These are phyloP conservation scores for Asterophora lycoperdoides DNA, from an alignment of 768 basidiomycete genomes.

Conservation along the genomic window DNA sequence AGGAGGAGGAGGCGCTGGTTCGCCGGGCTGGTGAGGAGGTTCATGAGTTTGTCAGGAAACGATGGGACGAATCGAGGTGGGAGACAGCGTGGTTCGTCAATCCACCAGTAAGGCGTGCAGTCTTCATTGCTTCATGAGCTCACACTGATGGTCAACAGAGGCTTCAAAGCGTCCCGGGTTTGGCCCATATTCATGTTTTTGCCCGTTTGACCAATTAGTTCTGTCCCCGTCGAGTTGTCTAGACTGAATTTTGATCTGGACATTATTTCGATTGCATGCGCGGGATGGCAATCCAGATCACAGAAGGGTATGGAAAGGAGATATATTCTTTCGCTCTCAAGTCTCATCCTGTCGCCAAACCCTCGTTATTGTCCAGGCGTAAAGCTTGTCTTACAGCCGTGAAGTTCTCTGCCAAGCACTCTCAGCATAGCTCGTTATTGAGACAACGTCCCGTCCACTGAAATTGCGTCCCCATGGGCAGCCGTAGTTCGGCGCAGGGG, in stretches of 20 bases:
- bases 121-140: slow-evolving; percentile 4
- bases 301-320: no score
- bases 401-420: slow-evolving; percentile 29
- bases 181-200: slow-evolving; percentile 88
- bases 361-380: slow-evolving; percentile 42
- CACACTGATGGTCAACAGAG: slow-evolving; percentile 40
- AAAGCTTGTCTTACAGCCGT: slow-evolving; percentile 42
- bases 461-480: slow-evolving; percentile 26
- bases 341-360: not conserved
- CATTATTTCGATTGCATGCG: no score
- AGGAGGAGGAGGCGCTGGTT: slow-evolving; percentile 50
- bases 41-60: slow-evolving; percentile 53
- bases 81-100: slow-evolving; percentile 93
- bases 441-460: no score
- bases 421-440: not conserved
- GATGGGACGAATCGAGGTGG: slow-evolving; percentile 74
- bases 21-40: slow-evolving; percentile 53
- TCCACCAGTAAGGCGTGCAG: slow-evolving; percentile 61
- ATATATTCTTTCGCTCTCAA: no score
- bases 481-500: slow-evolving; percentile 33
- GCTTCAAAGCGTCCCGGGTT: slow-evolving; percentile 74
- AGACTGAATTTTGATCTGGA: no score
- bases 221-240: no score
- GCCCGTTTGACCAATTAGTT: slow-evolving; percentile 37
- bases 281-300: no score